These are phyloP conservation scores for Isoetes engelmannii DNA, from an alignment of 83 land plant species.

Conservation along the genomic window DNA sequence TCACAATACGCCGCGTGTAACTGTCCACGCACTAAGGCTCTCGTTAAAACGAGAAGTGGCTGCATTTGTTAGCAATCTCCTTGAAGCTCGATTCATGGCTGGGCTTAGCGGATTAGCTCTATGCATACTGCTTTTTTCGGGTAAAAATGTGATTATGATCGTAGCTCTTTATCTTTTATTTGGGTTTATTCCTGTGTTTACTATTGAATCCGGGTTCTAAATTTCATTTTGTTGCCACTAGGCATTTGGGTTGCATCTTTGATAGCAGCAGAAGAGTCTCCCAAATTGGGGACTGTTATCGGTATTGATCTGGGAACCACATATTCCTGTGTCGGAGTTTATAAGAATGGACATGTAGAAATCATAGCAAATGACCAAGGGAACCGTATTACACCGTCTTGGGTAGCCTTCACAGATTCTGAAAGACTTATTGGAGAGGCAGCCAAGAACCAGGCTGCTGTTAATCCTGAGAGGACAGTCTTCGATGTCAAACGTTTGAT, in stretches of 20 bases:
- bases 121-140: too few relatives aligned
- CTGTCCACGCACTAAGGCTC: too few relatives aligned
- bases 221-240: slow-evolving; percentile 13
- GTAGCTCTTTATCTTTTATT: too few relatives aligned
- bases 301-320: slow-evolving; percentile 75
- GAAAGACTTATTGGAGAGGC: slow-evolving; percentile 71
- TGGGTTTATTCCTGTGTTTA: too few relatives aligned
- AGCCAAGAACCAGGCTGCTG: slow-evolving; percentile 68
- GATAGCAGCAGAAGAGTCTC: slow-evolving; percentile 56
- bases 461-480: slow-evolving; percentile 53
- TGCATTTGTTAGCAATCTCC: too few relatives aligned
- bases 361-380: slow-evolving; percentile 78
- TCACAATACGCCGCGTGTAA: too few relatives aligned
- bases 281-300: slow-evolving; percentile 61
- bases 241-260: slow-evolving; percentile 35
- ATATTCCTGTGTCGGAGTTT: slow-evolving; percentile 69
- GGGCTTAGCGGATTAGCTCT: too few relatives aligned
- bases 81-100: too few relatives aligned
- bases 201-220: too few relatives aligned
- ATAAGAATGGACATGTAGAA: slow-evolving; percentile 72
- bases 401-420: slow-evolving; percentile 67
- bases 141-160: too few relatives aligned
- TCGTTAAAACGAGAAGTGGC: too few relatives aligned
- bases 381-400: slow-evolving; percentile 68
- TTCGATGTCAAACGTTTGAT: slow-evolving; percentile 69